Percentiles rank a stretch among this genome's conserved stretches.
Conservation (phyloP, 148 eudicot genomes). For the Limonium bicolor region DNA sequence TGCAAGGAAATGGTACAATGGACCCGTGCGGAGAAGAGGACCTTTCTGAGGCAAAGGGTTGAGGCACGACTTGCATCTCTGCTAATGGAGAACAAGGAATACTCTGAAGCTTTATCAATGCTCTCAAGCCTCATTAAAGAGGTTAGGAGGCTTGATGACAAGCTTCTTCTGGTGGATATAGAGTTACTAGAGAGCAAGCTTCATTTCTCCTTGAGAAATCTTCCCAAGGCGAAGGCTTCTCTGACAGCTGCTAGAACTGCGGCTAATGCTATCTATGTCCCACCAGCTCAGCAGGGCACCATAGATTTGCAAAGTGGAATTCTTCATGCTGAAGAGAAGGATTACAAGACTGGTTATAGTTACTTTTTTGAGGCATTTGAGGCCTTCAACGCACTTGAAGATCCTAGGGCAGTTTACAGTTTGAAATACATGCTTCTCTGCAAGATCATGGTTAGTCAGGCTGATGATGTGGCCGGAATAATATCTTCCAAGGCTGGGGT, state of each 20-base stretch:
- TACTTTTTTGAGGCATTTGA: slow-evolving; percentile 40
- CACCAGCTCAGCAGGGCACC: slow-evolving; percentile 41
- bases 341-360: slow-evolving; percentile 31
- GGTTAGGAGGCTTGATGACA: slow-evolving; percentile 36
- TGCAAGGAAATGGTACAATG: slow-evolving; percentile 41
- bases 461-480: slow-evolving; percentile 38
- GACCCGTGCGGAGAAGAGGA: slow-evolving; percentile 30
- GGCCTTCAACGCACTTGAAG: slow-evolving; percentile 37
- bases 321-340: slow-evolving; percentile 37
- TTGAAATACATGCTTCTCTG: slow-evolving; percentile 34
- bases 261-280: slow-evolving; percentile 38
- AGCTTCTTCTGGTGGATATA: slow-evolving; percentile 37
- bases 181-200: slow-evolving; percentile 34
- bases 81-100: slow-evolving; percentile 32
- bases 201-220: slow-evolving; percentile 35
- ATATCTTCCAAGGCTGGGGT: slow-evolving; percentile 36
- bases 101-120: slow-evolving; percentile 28
- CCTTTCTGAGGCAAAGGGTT: slow-evolving; percentile 31
- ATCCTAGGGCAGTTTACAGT: slow-evolving; percentile 37
- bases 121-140: slow-evolving; percentile 30
- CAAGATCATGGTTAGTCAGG: slow-evolving; percentile 43
- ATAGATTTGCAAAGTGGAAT: slow-evolving; percentile 37
- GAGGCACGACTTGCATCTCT: slow-evolving; percentile 33
- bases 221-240: slow-evolving; percentile 42
- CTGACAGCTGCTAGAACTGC: slow-evolving; percentile 40